Evolutionary conservation across 352 stramenopile genomes (phyloP), one percentile per base, ranked within the genome.

Genomic region (Pythium phragmiticola): DNA sequence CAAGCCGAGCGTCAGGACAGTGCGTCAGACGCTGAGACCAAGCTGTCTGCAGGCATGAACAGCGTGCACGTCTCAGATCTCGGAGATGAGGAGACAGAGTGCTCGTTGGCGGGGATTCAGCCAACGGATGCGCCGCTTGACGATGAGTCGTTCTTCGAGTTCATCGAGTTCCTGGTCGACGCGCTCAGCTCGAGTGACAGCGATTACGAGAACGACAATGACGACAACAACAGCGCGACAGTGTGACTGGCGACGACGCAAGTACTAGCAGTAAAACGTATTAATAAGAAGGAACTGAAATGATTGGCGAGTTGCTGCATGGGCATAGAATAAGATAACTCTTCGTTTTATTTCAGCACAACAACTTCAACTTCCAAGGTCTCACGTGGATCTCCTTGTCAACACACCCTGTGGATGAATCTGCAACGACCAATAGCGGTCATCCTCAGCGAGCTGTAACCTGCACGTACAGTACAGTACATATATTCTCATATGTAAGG

Each of bases 131-230:
- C 28, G 30, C 48, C 28, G 16, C 30, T 55, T 5, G 48, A 55
- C 26, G 48, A 48, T 13, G 21, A 21, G 37, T 65, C 57, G 57
- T 65, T 65, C 28, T 42, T 50, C 48, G 57, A 65, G 37, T 39
- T 42, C 21, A 49, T 65, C 17, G 57, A 65, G 37, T 65, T 52
- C 36, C 39, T 65, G 23, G 51, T 65, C 12, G 57, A 65, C 19
- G 57, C 57, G 36, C 48, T 65, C n/a, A 65, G 57, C 37, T 57
- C 57, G n/a, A 65, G 47, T 17, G 57, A 64, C 26, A 64, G 57
- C 48, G 57, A 65, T 7, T 34, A 28, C 57, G 57, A 64, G 21
- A 21, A 50, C 8, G 37, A 23, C 34, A 39, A 36, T 26, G 26
- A 30, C 7, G 30, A n/a, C 5, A 19, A 21, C 39, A n/a, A 46